Percentiles rank a stretch among this genome's conserved stretches.
Evolutionary conservation across 352 stramenopile genomes (phyloP).

Genomic region (Globisporangium perplexum): DNA sequence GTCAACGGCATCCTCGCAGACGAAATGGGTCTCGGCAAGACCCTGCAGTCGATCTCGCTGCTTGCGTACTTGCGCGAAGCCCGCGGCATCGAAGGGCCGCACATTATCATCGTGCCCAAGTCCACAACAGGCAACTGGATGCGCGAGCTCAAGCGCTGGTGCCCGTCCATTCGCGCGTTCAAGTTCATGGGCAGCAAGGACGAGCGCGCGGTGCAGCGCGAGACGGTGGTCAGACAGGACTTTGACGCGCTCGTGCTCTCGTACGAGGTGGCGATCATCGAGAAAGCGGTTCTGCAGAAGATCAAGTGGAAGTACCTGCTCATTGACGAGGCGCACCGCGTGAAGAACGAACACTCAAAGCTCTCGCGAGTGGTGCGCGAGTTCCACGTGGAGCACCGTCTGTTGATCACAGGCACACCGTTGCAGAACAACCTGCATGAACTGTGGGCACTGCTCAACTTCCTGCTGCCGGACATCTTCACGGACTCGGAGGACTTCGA

Average conservation of each 20-base stretch:
- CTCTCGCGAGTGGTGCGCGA: slow-evolving; percentile 80
- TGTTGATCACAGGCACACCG: slow-evolving; percentile 96
- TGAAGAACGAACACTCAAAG: slow-evolving; percentile 97
- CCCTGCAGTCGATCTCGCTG: slow-evolving; percentile 97
- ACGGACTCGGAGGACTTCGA: slow-evolving; percentile 97
- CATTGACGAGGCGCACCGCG: slow-evolving; percentile 98
- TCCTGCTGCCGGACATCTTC: slow-evolving; percentile 94
- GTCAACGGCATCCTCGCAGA: slow-evolving; percentile 85
- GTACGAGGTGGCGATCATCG: slow-evolving; percentile 95
- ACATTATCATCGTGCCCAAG: slow-evolving; percentile 98
- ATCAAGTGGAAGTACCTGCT: slow-evolving; percentile 97
- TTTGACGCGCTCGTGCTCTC: slow-evolving; percentile 94
- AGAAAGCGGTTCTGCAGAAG: slow-evolving; percentile 89
- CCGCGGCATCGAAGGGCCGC: slow-evolving; percentile 91
- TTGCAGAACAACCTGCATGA: slow-evolving; percentile 99
- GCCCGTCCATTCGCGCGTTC: slow-evolving; percentile 90
- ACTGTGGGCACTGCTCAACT: slow-evolving; percentile 99
- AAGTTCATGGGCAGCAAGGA: slow-evolving; percentile 97
- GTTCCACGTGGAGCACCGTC: slow-evolving; percentile 93
- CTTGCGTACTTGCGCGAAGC: slow-evolving; percentile 95
- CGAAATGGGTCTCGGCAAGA: slow-evolving; percentile 92
- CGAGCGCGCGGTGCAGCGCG: slow-evolving; percentile 90
- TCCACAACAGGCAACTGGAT: slow-evolving; percentile 99
- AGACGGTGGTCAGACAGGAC: slow-evolving; percentile 65
- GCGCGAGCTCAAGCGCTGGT: slow-evolving; percentile 97